Conservation (phyloP, 257 asterid genomes). For the Solanum peruvianum region DNA sequence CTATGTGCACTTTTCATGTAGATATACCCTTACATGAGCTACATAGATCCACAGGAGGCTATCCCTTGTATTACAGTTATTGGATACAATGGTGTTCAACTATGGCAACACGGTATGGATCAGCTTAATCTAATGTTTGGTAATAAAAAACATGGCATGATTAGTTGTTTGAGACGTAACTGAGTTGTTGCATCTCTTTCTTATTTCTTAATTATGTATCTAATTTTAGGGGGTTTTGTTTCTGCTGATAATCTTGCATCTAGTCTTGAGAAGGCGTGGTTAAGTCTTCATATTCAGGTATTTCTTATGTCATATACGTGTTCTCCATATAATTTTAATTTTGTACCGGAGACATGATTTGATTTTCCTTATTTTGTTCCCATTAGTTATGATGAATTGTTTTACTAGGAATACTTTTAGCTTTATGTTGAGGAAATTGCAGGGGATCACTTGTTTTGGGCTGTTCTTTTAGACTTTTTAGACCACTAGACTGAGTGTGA, state of each 20-base stretch:
- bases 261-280: constrained; percentile 82
- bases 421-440: neutral
- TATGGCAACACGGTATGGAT: constrained; percentile 69
- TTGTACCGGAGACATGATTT: neutral
- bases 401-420: neutral
- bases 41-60: constrained; percentile 62
- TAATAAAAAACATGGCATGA: constrained; percentile 33
- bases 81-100: constrained; percentile 72
- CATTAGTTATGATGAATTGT: neutral
- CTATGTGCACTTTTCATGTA: neutral
- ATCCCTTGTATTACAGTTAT: constrained; percentile 79
- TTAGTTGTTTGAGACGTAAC: neutral
- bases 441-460: neutral
- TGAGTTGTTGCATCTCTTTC: neutral
- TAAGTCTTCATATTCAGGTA: constrained; percentile 91
- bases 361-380: neutral
- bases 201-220: neutral
- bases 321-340: neutral
- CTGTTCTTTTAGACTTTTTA: neutral
- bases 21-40: constrained; percentile 34
- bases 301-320: neutral
- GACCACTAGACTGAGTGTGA: neutral
- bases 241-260: constrained; percentile 63
- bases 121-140: neutral
- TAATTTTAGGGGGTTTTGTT: constrained; percentile 51